A percentile compares a stretch with the other conserved stretches of the same genome.
These are phyloP conservation scores for Citrullus mucosospermus DNA, from an alignment of 306 rosid genomes.

Conservation along the genomic window DNA sequence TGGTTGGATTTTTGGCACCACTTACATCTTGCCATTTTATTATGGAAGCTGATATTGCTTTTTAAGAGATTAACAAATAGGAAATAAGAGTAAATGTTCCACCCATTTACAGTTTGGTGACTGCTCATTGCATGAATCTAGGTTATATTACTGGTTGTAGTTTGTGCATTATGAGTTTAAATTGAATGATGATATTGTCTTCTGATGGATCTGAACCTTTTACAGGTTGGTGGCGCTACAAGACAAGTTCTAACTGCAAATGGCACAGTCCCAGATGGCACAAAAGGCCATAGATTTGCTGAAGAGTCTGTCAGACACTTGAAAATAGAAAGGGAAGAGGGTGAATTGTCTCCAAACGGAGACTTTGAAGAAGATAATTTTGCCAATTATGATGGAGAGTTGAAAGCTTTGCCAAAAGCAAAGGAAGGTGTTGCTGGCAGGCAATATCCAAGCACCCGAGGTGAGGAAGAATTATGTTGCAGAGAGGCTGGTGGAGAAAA, in stretches of 20 bases:
- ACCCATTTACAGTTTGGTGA: background rate
- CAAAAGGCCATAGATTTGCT: conserved; percentile 33
- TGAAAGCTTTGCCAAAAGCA: conserved; percentile 32
- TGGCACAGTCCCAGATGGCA: conserved; percentile 38
- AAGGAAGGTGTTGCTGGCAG: conserved; percentile 36
- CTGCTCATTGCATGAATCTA: background rate
- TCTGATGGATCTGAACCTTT: conserved; percentile 4
- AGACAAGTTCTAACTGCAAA: conserved; percentile 46
- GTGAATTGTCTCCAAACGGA: conserved; percentile 96
- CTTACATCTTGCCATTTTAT: background rate
- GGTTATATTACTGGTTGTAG: background rate
- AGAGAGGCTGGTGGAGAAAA: conserved; percentile 77
- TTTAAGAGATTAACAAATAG: background rate
- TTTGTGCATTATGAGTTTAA: background rate
- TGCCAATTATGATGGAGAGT: conserved; percentile 47
- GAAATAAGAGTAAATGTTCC: background rate
- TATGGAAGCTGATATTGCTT: background rate
- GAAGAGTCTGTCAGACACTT: conserved; percentile 60
- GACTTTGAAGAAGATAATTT: conserved; percentile 92
- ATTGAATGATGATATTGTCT: conserved; percentile 8
- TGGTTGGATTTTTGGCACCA: background rate
- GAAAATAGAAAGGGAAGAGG: conserved; percentile 91
- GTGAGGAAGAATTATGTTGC: conserved; percentile 42
- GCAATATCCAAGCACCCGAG: conserved; percentile 49
- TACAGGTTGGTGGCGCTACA: conserved; percentile 67